These are phyloP conservation scores for Scleroderma citrinum DNA, from an alignment of 768 basidiomycete species.

Conservation along the genomic window DNA sequence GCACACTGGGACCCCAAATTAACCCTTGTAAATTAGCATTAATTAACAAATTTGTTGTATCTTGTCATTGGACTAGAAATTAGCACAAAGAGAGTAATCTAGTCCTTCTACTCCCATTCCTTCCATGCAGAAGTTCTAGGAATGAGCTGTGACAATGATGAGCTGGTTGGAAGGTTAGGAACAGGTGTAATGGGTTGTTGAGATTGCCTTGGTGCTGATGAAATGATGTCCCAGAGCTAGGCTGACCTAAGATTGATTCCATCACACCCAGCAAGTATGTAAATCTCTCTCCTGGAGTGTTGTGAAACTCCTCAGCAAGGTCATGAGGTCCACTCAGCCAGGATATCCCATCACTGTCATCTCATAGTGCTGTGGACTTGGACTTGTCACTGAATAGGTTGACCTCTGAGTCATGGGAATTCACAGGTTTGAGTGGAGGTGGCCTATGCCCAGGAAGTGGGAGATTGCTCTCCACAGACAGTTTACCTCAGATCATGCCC, in stretches of 20 bases:
- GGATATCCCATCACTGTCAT: background rate
- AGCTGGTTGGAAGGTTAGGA: background rate
- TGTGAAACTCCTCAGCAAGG: background rate
- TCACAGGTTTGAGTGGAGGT: background rate
- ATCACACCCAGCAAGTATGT: too few species aligned
- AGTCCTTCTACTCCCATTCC: too few species aligned
- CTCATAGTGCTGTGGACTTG: too few species aligned
- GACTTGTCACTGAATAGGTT: too few species aligned
- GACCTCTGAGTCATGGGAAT: too few species aligned
- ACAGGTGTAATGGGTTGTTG: background rate
- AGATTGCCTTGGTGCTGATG: background rate
- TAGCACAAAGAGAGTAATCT: too few species aligned
- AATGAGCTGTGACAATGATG: too few species aligned
- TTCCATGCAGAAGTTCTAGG: background rate
- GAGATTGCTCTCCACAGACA: background rate
- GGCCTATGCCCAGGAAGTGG: background rate
- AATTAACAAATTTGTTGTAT: too few species aligned
- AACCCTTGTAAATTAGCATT: too few species aligned
- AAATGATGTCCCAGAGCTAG: background rate
- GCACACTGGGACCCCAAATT: too few species aligned
- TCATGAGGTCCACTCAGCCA: background rate
- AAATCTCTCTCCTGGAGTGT: background rate
- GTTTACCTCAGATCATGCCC: background rate
- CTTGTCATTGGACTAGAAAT: too few species aligned
- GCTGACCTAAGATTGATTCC: too few species aligned